Evolutionary conservation across 2,329 filamentous ascomycete genomes (phyloP), one percentile per base, ranked within the genome.

Genomic region (Chalaropsis ovoidea): DNA sequence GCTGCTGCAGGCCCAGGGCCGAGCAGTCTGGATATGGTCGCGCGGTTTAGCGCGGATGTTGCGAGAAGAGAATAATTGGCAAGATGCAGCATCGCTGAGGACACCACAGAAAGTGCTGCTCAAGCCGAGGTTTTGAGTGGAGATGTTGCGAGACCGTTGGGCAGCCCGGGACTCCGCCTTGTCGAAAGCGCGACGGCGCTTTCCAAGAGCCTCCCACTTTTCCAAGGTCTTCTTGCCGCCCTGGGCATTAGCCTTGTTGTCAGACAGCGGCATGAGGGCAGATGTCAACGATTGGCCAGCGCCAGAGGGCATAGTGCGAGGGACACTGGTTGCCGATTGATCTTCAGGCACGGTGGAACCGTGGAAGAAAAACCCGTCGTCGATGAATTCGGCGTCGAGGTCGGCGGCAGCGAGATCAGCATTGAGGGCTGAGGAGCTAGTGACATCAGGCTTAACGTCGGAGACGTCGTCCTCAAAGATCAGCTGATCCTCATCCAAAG

Each of bases 141-240:
- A 52, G 15, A 62, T 19, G 15, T 41, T 47, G 22, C 31, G 22
- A 39, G 61, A 49, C 24, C n/a, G 61, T 31, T 24, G 49, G 27
- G 42, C 27, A 24, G 35, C 42, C 6, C 52, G 65, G 3, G 56
- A 19, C 17, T 45, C 47, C 19, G 61, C 8, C 52, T 65, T 65
- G 17, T 61, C 66, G 60, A 65, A 83, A 67, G 84, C 89, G 68
- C 91, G 86, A 65, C 93, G 84, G 71, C 88, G 87, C 73, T 95
- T 88, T 69, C 93, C 93, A 61, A 97, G 80, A 13, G 86, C 89
- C 27, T 88, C 85, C 93, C 93, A 97, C 74, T 95, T 96, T 76
- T 96, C 93, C 63, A 89, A 68, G 52, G 72, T 73, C 69, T 71
- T 77, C n/a, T 67, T 67, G n/a, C 39, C 27, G 1, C 31, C 43